These are phyloP conservation scores for Acer yangbiense DNA, from an alignment of 345 rosid genomes.

Conservation along the genomic window DNA sequence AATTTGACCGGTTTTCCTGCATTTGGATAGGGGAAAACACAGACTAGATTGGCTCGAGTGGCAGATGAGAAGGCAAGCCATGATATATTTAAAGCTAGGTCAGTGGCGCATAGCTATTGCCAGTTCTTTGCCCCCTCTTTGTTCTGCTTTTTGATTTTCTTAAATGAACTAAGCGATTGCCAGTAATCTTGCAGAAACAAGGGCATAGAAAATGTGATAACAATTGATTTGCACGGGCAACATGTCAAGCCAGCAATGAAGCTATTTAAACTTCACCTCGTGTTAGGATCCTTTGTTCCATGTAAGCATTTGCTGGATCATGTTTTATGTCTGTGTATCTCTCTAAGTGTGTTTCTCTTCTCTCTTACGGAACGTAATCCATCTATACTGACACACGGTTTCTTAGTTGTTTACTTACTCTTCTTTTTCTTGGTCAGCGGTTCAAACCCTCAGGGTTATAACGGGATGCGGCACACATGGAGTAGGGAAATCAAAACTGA, in stretches of 20 bases:
- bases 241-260: constrained; percentile 88
- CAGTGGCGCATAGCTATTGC: constrained; percentile 33
- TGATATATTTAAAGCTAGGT: constrained; percentile 87
- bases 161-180: constrained; percentile 26
- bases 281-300: constrained; percentile 60
- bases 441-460: constrained; percentile 83
- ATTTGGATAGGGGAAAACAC: constrained; percentile 54
- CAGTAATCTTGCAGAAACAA: constrained; percentile 63
- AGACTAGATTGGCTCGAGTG: constrained; percentile 53
- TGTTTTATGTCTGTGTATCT: neutral
- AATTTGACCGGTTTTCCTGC: constrained; percentile 28
- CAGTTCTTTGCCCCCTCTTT: neutral
- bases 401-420: constrained; percentile 14
- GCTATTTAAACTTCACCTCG: constrained; percentile 73
- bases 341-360: neutral
- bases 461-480: constrained; percentile 92
- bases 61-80: constrained; percentile 93
- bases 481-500: constrained; percentile 78
- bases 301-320: constrained; percentile 52
- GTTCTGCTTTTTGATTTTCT: constrained; percentile 3
- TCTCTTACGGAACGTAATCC: neutral
- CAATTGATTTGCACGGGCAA: constrained; percentile 96
- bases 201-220: constrained; percentile 72
- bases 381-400: neutral
- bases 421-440: constrained; percentile 47